Evolutionary conservation across 1,284 basidiomycete species (phyloP).

Genomic region (Fomes fomentarius): DNA sequence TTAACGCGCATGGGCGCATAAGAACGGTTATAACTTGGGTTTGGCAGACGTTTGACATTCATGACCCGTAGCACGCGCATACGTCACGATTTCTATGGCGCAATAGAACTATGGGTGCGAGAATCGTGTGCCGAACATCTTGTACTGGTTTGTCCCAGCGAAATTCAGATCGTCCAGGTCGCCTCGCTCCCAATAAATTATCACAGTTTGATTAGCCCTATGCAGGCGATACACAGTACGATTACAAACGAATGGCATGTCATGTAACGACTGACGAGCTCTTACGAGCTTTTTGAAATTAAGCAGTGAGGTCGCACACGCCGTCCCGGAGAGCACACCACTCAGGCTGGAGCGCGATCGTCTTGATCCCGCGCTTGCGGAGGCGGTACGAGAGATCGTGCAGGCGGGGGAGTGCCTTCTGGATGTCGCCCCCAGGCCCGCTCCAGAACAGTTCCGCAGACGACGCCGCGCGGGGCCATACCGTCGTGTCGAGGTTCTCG

Average conservation of each 20-base stretch:
- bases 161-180: no score
- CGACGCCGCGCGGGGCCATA: constrained; percentile 82
- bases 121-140: no score
- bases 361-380: constrained; percentile 65
- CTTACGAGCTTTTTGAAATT: constrained; percentile 17
- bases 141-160: no score
- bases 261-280: neutral
- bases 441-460: constrained; percentile 87
- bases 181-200: no score
- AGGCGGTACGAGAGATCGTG: constrained; percentile 78
- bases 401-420: constrained; percentile 71
- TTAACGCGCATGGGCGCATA: no score
- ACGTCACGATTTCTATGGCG: no score
- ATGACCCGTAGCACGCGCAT: no score
- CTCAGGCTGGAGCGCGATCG: constrained; percentile 76
- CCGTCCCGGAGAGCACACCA: constrained; percentile 83
- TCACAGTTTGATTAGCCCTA: no score
- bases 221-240: no score
- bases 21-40: no score
- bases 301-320: constrained; percentile 54
- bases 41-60: no score
- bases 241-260: neutral
- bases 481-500: constrained; percentile 69
- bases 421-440: constrained; percentile 57
- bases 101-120: no score